These are phyloP conservation scores for Geotrichum klebahnii DNA, from an alignment of 1,139 yeast species.

Conservation along the genomic window DNA sequence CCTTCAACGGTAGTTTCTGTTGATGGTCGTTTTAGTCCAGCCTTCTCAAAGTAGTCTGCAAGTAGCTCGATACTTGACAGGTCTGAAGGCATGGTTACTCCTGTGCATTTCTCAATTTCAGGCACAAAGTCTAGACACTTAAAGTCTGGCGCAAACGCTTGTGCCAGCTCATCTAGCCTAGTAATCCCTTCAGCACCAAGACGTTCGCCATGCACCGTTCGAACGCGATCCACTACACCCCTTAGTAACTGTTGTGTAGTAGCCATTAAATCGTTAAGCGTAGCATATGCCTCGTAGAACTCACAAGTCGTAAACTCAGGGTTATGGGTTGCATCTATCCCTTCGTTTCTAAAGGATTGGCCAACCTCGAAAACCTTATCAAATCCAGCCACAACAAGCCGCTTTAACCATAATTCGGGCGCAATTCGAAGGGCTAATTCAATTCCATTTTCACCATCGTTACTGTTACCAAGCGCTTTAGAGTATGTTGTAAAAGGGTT, in stretches of 20 bases:
- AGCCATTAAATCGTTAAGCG: conserved; percentile 60
- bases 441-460: conserved; percentile 19
- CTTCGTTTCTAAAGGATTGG: conserved; percentile 81
- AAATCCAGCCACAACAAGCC: conserved; percentile 75
- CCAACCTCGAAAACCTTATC: conserved; percentile 88
- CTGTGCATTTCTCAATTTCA: conserved; percentile 46
- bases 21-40: conserved; percentile 53
- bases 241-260: conserved; percentile 59
- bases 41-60: conserved; percentile 37
- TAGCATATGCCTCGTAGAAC: conserved; percentile 78
- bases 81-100: conserved; percentile 41
- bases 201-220: conserved; percentile 11
- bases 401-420: conserved; percentile 90
- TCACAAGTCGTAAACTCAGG: conserved; percentile 95
- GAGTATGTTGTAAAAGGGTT: conserved; percentile 66
- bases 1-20: no score
- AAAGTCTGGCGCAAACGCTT: conserved; percentile 25
- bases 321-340: conserved; percentile 87
- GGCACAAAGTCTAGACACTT: conserved; percentile 48
- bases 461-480: conserved; percentile 44
- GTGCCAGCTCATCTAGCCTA: conserved; percentile 15
- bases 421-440: conserved; percentile 74
- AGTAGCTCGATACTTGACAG: conserved; percentile 33
- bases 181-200: conserved; percentile 3
- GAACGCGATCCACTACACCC: conserved; percentile 37